These are phyloP conservation scores for Hypoxylon sp. DNA, from an alignment of 2,329 filamentous ascomycete genomes.

Conservation along the genomic window DNA sequence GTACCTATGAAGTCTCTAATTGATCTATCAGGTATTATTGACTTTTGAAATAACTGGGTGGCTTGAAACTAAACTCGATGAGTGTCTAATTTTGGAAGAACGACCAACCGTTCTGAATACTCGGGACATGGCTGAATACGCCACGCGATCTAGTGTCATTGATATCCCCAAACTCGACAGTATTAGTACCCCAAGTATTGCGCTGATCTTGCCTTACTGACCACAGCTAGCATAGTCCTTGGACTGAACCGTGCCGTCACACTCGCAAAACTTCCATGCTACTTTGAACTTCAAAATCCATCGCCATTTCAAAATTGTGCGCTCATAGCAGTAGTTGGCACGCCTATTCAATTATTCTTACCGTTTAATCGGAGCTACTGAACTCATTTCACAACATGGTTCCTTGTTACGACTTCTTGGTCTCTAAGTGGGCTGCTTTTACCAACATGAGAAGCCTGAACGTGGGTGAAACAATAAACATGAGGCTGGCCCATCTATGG, in stretches of 20 bases:
- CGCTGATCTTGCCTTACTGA: slow-evolving; percentile 9
- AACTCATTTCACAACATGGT: neutral
- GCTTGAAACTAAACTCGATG: slow-evolving; percentile 17
- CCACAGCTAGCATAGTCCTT: neutral
- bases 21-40: neutral
- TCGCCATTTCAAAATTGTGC: too few relatives aligned
- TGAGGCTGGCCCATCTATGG: slow-evolving; percentile 30
- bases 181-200: slow-evolving; percentile 7
- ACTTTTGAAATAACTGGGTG: slow-evolving; percentile 7
- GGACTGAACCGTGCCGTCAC: too few relatives aligned
- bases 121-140: slow-evolving; percentile 5
- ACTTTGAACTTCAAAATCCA: too few relatives aligned
- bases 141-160: slow-evolving; percentile 8
- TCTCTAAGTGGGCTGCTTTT: neutral
- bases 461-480: slow-evolving; percentile 17
- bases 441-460: neutral
- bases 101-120: neutral
- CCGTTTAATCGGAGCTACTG: neutral
- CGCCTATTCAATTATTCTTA: neutral
- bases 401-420: neutral
- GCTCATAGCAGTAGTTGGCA: too few relatives aligned
- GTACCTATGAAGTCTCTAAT: neutral
- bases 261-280: too few relatives aligned
- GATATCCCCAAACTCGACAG: neutral
- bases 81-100: neutral